Evolutionary conservation across 805 yeast species (phyloP).

Genomic region (Yamadazyma sp.): DNA sequence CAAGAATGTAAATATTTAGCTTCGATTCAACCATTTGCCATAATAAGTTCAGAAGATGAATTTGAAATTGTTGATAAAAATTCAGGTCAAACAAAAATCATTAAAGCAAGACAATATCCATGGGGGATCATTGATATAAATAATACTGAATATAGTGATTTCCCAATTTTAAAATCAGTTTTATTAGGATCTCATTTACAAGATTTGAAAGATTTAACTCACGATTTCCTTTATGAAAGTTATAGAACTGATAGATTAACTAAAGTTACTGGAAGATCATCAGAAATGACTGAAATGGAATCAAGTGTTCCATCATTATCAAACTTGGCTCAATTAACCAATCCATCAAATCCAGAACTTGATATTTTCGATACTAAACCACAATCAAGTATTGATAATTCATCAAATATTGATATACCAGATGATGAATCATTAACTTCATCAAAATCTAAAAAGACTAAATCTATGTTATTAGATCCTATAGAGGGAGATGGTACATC

Average conservation of each 20-base stretch:
- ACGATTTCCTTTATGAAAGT: slow-evolving; percentile 70
- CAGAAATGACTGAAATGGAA: slow-evolving; percentile 7
- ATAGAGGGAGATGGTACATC: slow-evolving; percentile 7
- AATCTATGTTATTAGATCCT: slow-evolving; percentile 35
- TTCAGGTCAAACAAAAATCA: slow-evolving; percentile 43
- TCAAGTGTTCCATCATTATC: slow-evolving; percentile 53
- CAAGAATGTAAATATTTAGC: slow-evolving; percentile 65
- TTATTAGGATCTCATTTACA: slow-evolving; percentile 79
- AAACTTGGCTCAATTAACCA: slow-evolving; percentile 54
- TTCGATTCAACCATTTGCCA: slow-evolving; percentile 71
- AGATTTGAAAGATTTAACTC: slow-evolving; percentile 78
- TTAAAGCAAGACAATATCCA: slow-evolving; percentile 66
- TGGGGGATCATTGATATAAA: slow-evolving; percentile 68
- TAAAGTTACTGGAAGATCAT: slow-evolving; percentile 45
- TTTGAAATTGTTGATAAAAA: slow-evolving; percentile 36
- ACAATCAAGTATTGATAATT: slow-evolving; percentile 7
- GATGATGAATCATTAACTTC: slow-evolving; percentile 17
- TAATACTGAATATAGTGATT: slow-evolving; percentile 52
- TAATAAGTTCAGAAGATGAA: slow-evolving; percentile 62
- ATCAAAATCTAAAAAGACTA: slow-evolving; percentile 19
- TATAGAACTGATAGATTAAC: slow-evolving; percentile 77
- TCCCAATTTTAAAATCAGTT: slow-evolving; percentile 60
- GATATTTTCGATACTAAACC: neutral
- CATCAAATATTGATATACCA: slow-evolving; percentile 15
- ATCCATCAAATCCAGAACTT: slow-evolving; percentile 5